Conservation (phyloP, 345 rosid species). For the Turnera subulata region DNA sequence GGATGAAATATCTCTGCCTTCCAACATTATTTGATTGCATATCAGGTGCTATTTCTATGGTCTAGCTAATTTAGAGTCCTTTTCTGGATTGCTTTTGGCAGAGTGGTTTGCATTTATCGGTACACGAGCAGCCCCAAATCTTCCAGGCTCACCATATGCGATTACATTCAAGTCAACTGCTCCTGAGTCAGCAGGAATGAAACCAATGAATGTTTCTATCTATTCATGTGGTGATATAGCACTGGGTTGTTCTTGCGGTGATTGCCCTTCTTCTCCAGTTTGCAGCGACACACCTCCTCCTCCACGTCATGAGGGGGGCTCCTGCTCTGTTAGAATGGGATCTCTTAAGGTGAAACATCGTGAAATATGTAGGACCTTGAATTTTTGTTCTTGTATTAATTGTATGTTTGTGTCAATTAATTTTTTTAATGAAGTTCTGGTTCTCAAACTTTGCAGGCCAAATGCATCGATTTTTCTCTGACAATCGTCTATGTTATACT, state of each 20-base stretch:
- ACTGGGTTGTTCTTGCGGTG: slow-evolving; percentile 97
- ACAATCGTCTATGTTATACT: slow-evolving; percentile 66
- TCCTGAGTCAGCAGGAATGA: slow-evolving; percentile 71
- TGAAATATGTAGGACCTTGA: background rate
- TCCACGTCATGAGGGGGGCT: slow-evolving; percentile 37
- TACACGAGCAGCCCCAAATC: slow-evolving; percentile 43
- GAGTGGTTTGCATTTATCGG: slow-evolving; percentile 95
- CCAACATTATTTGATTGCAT: background rate
- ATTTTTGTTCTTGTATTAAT: background rate
- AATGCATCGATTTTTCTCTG: slow-evolving; percentile 67
- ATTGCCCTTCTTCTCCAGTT: slow-evolving; percentile 72
- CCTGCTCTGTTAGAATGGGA: slow-evolving; percentile 76
- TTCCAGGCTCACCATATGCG: slow-evolving; percentile 89
- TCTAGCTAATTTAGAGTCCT: slow-evolving; percentile 2
- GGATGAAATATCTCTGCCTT: background rate
- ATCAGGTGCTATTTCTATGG: background rate
- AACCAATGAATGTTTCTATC: slow-evolving; percentile 79
- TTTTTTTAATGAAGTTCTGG: slow-evolving; percentile 13
- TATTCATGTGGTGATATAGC: slow-evolving; percentile 80
- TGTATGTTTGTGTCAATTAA: background rate
- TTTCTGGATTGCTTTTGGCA: slow-evolving; percentile 38
- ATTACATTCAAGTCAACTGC: slow-evolving; percentile 56
- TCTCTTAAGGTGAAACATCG: slow-evolving; percentile 53
- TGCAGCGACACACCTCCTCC: slow-evolving; percentile 61
- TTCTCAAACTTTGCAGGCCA: slow-evolving; percentile 56